Conservation (phyloP, 805 yeast species). For the Kazachstania martiniae region DNA sequence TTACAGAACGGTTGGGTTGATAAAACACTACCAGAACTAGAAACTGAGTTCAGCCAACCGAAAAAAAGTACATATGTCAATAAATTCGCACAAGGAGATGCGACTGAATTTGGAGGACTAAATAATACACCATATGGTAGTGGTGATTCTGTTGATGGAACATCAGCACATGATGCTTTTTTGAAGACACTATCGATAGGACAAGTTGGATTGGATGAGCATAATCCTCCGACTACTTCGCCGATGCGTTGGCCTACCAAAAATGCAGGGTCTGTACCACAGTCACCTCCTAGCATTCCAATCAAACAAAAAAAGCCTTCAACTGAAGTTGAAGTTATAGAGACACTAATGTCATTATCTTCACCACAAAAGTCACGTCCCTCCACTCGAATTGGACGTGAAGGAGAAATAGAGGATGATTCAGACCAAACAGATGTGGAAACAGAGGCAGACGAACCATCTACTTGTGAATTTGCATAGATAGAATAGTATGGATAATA, state of each 20-base stretch:
- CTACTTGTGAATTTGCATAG: too few species aligned
- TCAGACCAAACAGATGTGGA: too few species aligned
- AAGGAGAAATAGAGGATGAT: neutral
- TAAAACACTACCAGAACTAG: constrained; percentile 21
- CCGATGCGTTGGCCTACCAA: constrained; percentile 1
- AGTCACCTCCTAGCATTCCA: neutral
- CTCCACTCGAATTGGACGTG: constrained; percentile 4
- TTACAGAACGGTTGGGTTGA: constrained; percentile 28
- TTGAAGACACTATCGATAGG: constrained; percentile 27
- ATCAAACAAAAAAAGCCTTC: constrained; percentile 11
- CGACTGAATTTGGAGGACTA: too few species aligned
- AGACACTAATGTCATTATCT: constrained; percentile 32
- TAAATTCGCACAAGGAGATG: too few species aligned
- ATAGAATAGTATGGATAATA: too few species aligned
- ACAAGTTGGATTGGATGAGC: neutral
- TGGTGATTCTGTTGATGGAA: constrained; percentile 12
- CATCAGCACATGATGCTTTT: constrained; percentile 32
- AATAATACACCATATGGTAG: constrained; percentile 1
- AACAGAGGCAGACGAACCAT: constrained; percentile 4
- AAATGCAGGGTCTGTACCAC: neutral
- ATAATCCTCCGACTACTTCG: constrained; percentile 1
- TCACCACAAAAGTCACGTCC: constrained; percentile 25
- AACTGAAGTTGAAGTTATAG: constrained; percentile 33
- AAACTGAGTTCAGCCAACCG: constrained; percentile 7
- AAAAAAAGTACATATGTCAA: constrained; percentile 6